phyloP scores from a whole-genome alignment of 805 yeast genomes.

The Cyberlindnera misumaiensis region DNA sequence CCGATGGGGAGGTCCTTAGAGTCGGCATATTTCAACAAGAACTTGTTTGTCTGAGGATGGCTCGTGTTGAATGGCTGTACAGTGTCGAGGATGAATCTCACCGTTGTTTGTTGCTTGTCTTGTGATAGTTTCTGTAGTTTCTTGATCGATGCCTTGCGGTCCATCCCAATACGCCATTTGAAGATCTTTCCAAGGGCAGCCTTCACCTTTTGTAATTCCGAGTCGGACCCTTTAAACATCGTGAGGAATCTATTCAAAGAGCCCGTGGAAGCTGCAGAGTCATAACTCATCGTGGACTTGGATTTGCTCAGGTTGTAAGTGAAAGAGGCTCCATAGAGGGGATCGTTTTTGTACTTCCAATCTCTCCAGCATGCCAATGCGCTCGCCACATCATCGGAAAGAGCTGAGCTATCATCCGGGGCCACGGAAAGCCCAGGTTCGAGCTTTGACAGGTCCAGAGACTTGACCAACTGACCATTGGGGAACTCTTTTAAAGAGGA shows the following conservation, averaged over 20 bases:
- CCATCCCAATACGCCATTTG: background rate
- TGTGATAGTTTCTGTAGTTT: too few species aligned
- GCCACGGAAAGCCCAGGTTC: slow-evolving; percentile 31
- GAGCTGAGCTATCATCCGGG: slow-evolving; percentile 6
- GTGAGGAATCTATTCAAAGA: slow-evolving; percentile 11
- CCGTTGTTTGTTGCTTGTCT: too few species aligned
- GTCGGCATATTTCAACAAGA: slow-evolving; percentile 53
- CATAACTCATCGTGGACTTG: slow-evolving; percentile 19
- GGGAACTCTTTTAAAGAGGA: slow-evolving; percentile 52
- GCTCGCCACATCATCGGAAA: slow-evolving; percentile 16
- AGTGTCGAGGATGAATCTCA: too few species aligned
- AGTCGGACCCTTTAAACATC: slow-evolving; percentile 4
- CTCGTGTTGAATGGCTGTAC: slow-evolving; percentile 28
- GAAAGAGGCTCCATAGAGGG: slow-evolving; percentile 43
- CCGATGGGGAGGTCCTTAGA: slow-evolving; percentile 81
- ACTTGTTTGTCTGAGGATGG: slow-evolving; percentile 60
- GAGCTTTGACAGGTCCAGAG: slow-evolving; percentile 50
- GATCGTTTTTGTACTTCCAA: slow-evolving; percentile 76
- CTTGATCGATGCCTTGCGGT: too few species aligned
- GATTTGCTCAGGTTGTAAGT: slow-evolving; percentile 23
- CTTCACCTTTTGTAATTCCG: slow-evolving; percentile 4
- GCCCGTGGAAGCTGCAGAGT: slow-evolving; percentile 13
- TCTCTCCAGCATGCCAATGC: slow-evolving; percentile 86
- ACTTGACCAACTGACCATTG: slow-evolving; percentile 50
- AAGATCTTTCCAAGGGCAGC: slow-evolving; percentile 3